Evolutionary conservation across 768 basidiomycete species (phyloP).

Genomic region (Kwoniella sp.): DNA sequence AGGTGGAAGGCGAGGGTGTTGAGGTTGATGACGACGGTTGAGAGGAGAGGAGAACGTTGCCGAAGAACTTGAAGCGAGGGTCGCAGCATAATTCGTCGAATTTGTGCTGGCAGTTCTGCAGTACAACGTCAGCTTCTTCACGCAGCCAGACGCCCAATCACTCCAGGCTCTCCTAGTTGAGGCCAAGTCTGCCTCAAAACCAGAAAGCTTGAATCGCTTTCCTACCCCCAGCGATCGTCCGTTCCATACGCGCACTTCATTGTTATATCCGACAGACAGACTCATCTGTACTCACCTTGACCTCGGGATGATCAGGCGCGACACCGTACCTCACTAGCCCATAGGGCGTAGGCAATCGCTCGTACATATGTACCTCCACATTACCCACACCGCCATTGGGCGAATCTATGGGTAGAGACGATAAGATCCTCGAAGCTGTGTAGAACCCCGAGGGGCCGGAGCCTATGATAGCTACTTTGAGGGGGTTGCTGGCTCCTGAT

Average conservation of each 20-base stretch:
- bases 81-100: conserved; percentile 83
- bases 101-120: conserved; percentile 94
- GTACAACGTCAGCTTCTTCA: too few relatives aligned
- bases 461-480: conserved; percentile 89
- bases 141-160: too few relatives aligned
- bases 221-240: too few relatives aligned
- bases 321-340: conserved; percentile 95
- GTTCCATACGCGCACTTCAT: too few relatives aligned
- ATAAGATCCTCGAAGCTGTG: conserved; percentile 81
- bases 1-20: conserved; percentile 17
- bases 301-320: conserved; percentile 97
- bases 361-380: conserved; percentile 79
- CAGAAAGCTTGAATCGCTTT: too few relatives aligned
- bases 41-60: conserved; percentile 66
- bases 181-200: too few relatives aligned
- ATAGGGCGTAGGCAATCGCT: conserved; percentile 90
- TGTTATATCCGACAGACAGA: background rate
- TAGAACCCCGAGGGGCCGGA: conserved; percentile 97
- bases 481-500: conserved; percentile 24
- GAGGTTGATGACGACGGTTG: conserved; percentile 35
- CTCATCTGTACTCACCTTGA: conserved; percentile 77
- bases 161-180: background rate
- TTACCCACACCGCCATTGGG: conserved; percentile 51
- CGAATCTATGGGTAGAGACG: conserved; percentile 61
- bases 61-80: conserved; percentile 82